Evolutionary conservation across 1,284 basidiomycete species (phyloP).

Genomic region (Amylostereum chailletii): DNA sequence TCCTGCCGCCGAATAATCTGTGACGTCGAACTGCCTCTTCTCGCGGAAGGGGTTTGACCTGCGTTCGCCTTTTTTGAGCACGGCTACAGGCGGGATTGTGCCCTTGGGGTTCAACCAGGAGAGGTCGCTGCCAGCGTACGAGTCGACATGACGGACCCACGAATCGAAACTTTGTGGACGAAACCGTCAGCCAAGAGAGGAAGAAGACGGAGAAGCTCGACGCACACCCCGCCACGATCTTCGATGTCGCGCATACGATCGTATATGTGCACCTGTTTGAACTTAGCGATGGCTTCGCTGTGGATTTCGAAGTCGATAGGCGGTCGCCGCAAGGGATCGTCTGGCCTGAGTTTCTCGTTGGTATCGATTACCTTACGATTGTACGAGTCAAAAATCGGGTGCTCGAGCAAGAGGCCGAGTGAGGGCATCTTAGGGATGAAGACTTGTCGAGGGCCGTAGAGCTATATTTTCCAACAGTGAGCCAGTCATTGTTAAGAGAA

Average conservation of each 20-base stretch:
- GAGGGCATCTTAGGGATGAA: slow-evolving; percentile 96
- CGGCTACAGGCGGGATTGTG: slow-evolving; percentile 56
- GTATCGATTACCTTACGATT: slow-evolving; percentile 52
- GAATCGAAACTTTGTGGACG: slow-evolving; percentile 54
- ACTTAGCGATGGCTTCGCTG: slow-evolving; percentile 57
- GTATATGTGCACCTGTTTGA: slow-evolving; percentile 84
- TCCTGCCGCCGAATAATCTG: slow-evolving; percentile 35
- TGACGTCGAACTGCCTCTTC: slow-evolving; percentile 54
- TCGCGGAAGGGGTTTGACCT: slow-evolving; percentile 60
- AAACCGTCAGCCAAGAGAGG: slow-evolving; percentile 4
- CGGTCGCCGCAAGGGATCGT: slow-evolving; percentile 50
- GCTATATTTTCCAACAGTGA: slow-evolving; percentile 23
- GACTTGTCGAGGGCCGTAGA: slow-evolving; percentile 70
- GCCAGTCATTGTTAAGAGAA: neutral
- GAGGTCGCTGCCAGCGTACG: slow-evolving; percentile 62
- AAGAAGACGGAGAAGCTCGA: slow-evolving; percentile 13
- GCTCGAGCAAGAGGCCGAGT: slow-evolving; percentile 89
- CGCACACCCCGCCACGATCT: slow-evolving; percentile 71
- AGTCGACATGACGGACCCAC: slow-evolving; percentile 64
- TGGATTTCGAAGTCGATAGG: slow-evolving; percentile 67
- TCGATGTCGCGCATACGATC: slow-evolving; percentile 79
- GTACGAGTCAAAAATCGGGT: slow-evolving; percentile 83
- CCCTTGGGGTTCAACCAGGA: slow-evolving; percentile 66
- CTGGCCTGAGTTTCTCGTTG: slow-evolving; percentile 48
- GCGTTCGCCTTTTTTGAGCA: slow-evolving; percentile 51